phyloP scores from a whole-genome alignment of 306 rosid species.

The Luffa aegyptiaca region DNA sequence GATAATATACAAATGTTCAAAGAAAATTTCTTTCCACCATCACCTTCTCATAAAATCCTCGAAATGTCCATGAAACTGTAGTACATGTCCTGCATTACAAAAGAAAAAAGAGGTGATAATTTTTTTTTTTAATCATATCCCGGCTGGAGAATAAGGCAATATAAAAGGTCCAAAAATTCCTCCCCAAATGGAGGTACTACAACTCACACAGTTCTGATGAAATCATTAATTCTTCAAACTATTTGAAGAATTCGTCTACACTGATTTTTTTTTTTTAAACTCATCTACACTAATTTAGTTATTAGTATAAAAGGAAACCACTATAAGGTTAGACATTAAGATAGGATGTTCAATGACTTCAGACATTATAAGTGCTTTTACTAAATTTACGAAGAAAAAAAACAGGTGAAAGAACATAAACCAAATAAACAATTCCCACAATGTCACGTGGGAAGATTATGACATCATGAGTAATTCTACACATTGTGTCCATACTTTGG shows the following conservation, averaged over 20 bases:
- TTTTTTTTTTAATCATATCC: no score
- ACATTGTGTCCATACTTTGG: conserved; percentile 66
- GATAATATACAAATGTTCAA: background rate
- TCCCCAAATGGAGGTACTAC: background rate
- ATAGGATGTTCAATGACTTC: background rate
- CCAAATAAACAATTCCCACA: background rate
- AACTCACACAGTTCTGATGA: background rate
- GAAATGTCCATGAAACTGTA: conserved; percentile 93
- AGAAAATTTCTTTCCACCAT: conserved; percentile 2
- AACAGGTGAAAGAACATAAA: background rate
- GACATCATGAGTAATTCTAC: background rate
- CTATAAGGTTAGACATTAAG: background rate
- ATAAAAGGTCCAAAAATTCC: background rate
- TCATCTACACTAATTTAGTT: background rate
- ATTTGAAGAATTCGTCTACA: background rate
- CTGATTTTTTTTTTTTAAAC: background rate
- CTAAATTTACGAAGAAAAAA: background rate
- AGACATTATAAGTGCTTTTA: background rate
- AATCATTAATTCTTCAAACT: background rate
- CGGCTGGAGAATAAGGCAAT: background rate
- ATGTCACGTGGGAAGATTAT: background rate
- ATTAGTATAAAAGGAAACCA: background rate
- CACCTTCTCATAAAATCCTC: conserved; percentile 98
- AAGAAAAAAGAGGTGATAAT: background rate
- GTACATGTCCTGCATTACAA: conserved; percentile 83